Evolutionary conservation across 805 yeast species (phyloP).

Genomic region (Vanderwaltozyma yarrowii): DNA sequence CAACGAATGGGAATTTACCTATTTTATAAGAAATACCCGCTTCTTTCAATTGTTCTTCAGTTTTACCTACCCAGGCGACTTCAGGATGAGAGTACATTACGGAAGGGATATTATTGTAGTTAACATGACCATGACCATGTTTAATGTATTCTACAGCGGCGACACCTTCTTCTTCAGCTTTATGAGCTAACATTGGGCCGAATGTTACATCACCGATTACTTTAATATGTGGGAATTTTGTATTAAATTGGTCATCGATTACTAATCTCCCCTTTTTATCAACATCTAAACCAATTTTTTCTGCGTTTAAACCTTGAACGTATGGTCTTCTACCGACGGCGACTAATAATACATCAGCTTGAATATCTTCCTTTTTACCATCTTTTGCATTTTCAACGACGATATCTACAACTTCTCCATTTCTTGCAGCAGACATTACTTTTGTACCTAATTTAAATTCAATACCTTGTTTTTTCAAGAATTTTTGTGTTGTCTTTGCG

Average conservation of each 20-base stretch:
- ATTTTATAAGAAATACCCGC: conserved; percentile 85
- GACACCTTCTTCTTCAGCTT: conserved; percentile 99
- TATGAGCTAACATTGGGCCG: conserved; percentile 99
- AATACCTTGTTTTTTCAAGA: conserved; percentile 88
- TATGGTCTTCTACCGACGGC: conserved; percentile 99
- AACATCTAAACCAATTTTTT: conserved; percentile 77
- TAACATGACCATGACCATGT: conserved; percentile 93
- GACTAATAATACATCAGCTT: conserved; percentile 88
- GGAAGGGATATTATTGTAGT: conserved; percentile 94
- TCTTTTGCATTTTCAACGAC: conserved; percentile 84
- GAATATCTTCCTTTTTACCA: conserved; percentile 68
- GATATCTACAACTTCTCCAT: conserved; percentile 79
- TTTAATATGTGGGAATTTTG: conserved; percentile 87
- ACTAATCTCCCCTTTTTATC: conserved; percentile 91
- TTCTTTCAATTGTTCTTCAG: conserved; percentile 87
- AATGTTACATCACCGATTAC: conserved; percentile 98
- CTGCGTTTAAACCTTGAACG: conserved; percentile 82
- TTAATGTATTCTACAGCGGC: conserved; percentile 96
- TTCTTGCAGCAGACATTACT: conserved; percentile 76
- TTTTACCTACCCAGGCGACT: conserved; percentile 98
- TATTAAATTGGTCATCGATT: conserved; percentile 86
- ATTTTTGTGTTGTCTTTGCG: conserved; percentile 79
- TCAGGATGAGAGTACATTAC: conserved; percentile 99
- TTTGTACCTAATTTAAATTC: conserved; percentile 89
- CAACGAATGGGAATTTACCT: conserved; percentile 98